Evolutionary conservation across 2,329 filamentous ascomycete species (phyloP), one percentile per base, ranked within the genome.

Genomic region (Amesomyces nigricolor): DNA sequence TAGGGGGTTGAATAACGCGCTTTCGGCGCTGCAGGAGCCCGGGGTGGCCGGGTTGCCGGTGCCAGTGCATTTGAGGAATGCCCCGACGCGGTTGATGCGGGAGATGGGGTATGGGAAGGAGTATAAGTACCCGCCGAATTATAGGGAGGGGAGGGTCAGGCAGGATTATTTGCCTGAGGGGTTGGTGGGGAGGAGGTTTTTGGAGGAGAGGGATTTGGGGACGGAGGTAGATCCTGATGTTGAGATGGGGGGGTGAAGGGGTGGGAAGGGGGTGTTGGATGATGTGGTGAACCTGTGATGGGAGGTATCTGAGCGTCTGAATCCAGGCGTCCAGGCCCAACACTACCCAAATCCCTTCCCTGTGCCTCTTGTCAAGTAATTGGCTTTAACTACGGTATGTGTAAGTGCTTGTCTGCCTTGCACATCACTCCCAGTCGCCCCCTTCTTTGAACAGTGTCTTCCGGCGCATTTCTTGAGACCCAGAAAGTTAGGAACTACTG

Each of bases 41-140:
- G 92, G 91, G 0, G 78, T 95, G 2, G 91, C 91, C 0, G 82
- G 81, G 1, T 68, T 96, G 49, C 88, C 91, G 0, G 85, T 99
- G 19, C 94, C 94, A 2, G 72, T 94, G 39, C 94, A 97, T 69
- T 72, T 99, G 56, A 78, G 94, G 56, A 97, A 97, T 70, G 94
- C 94, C 8, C 92, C 94, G 0, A 97, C 94, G 1, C 81, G 86
- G 62, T 69, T 97, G 61, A 95, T 99, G 92, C 88, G 91, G 65
- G 92, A 96, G 63, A 74, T 97, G 62, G 92, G 90, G 0, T 95
- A 91, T 66, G 91, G 91, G 0, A 86, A 84, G 48, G 88, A 91
- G 68, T 99, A 99, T 72, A 97, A 97, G 71, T 97, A 99, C 67
- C 95, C 95, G 63, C 94, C 94, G 0, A 89, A 95, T 63, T 99